Evolutionary conservation across 495 filamentous ascomycete genomes (phyloP), one percentile per base, ranked within the genome.

Genomic region (Talaromyces borbonicus): DNA sequence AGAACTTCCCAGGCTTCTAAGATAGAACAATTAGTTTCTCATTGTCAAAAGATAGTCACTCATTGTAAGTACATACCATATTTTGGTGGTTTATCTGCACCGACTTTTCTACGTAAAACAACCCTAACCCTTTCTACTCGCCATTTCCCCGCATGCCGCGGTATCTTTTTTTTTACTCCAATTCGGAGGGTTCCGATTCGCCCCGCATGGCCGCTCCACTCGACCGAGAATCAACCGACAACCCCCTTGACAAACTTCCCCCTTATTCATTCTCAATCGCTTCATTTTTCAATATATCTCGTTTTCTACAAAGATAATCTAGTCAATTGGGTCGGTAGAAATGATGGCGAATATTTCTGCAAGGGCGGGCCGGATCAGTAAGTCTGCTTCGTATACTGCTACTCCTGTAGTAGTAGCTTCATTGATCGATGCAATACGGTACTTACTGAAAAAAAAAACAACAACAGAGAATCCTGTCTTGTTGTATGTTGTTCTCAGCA

Each of bases 391-490:
- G 5, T 32, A 23, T 27, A n/a, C n/a, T n/a, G n/a, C n/a, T n/a
- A n/a, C n/a, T n/a, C n/a, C n/a, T n/a, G n/a, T n/a, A n/a, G n/a
- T n/a, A n/a, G n/a, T n/a, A n/a, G n/a, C n/a, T n/a, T n/a, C n/a
- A n/a, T n/a, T n/a, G n/a, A n/a, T n/a, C n/a, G n/a, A n/a, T n/a
- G n/a, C n/a, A n/a, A n/a, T n/a, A n/a, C n/a, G n/a, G n/a, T n/a
- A n/a, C n/a, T n/a, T n/a, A n/a, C n/a, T n/a, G n/a, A n/a, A n/a
- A n/a, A n/a, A n/a, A n/a, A n/a, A n/a, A n/a, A n/a, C n/a, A n/a
- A n/a, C n/a, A n/a, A n/a, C 49, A 86, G 83, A 73, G 32, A 80
- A 80, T 56, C 81, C 83, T 24, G 81, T 75, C 29, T 61, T 87
- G 46, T 84, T 87, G 83, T 87, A 62, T 51, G 69, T 63, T 22